These are phyloP conservation scores for Schizophyllum commune DNA, from an alignment of 1,284 basidiomycete genomes.

Conservation along the genomic window DNA sequence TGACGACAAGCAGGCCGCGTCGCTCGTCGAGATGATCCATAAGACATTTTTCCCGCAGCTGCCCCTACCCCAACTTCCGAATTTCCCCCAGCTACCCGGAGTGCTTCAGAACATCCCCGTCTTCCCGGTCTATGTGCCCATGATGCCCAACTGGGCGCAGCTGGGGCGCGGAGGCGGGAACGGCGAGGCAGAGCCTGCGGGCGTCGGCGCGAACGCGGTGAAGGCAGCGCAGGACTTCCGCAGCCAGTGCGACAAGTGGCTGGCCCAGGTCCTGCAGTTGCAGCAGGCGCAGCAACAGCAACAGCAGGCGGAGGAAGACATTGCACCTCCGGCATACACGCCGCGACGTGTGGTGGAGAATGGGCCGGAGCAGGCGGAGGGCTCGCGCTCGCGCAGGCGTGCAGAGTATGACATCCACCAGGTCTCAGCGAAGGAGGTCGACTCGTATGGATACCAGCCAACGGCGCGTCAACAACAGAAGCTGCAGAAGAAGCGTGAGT, in stretches of 20 bases:
- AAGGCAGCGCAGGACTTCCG: conserved; percentile 53
- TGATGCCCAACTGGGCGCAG: conserved; percentile 48
- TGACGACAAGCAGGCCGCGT: conserved; percentile 62
- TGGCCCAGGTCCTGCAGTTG: conserved; percentile 36
- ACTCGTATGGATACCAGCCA: conserved; percentile 59
- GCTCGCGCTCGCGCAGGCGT: conserved; percentile 2
- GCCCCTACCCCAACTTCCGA: conserved; percentile 47
- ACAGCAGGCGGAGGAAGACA: conserved; percentile 36
- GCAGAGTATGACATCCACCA: conserved; percentile 11
- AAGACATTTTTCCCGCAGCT: conserved; percentile 61
- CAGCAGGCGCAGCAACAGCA: conserved; percentile 18
- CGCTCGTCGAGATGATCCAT: conserved; percentile 66
- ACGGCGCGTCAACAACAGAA: conserved; percentile 42
- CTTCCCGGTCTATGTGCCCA: conserved; percentile 73
- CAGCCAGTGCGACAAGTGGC: conserved; percentile 68
- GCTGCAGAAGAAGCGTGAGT: conserved; percentile 66
- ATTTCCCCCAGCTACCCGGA: conserved; percentile 29
- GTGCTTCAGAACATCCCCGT: conserved; percentile 69
- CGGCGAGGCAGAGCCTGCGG: conserved; percentile 26
- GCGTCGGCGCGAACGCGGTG: conserved; percentile 32
- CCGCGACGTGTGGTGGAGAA: conserved; percentile 28
- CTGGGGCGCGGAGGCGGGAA: conserved; percentile 22
- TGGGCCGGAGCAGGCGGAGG: neutral
- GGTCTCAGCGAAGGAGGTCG: conserved; percentile 56
- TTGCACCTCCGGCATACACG: conserved; percentile 64